phyloP scores from a whole-genome alignment of 2,329 filamentous ascomycete genomes.

The Aspergillus unguis region DNA sequence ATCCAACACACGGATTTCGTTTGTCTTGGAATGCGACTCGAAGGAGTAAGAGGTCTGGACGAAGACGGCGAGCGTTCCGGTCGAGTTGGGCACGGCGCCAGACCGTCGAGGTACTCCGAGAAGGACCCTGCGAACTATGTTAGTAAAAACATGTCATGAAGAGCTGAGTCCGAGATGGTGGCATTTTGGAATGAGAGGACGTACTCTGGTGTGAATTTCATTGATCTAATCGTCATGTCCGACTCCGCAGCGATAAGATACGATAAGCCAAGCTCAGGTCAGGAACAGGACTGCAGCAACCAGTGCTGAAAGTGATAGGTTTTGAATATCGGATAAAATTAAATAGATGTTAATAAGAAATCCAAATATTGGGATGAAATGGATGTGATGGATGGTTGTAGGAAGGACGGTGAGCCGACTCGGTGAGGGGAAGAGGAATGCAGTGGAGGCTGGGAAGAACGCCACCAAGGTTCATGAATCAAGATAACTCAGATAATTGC shows the following conservation, averaged over 20 bases:
- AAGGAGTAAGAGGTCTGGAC: conserved; percentile 51
- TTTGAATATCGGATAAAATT: neutral
- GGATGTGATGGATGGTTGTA: neutral
- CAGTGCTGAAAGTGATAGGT: neutral
- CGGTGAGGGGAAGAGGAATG: conserved; percentile 10
- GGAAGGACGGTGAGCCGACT: neutral
- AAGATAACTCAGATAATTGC: conserved; percentile 15
- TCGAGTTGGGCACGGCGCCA: conserved; percentile 43
- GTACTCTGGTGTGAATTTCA: conserved; percentile 45
- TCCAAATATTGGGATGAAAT: neutral
- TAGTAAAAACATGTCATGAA: neutral
- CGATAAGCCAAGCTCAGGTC: conserved; percentile 18
- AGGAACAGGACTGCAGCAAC: neutral
- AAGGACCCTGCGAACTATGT: conserved; percentile 36
- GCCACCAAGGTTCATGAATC: neutral
- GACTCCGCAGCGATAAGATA: conserved; percentile 14
- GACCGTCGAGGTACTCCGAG: conserved; percentile 48
- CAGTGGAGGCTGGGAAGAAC: neutral
- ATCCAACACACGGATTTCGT: conserved; percentile 47
- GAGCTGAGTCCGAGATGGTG: no score
- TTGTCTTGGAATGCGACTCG: conserved; percentile 46
- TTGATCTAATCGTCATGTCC: conserved; percentile 40
- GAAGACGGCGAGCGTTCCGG: conserved; percentile 47
- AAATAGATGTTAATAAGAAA: neutral
- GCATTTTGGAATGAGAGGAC: conserved; percentile 5